Evolutionary conservation across 164 flowering plant species (phyloP).

Genomic region (Vitis rupestris): DNA sequence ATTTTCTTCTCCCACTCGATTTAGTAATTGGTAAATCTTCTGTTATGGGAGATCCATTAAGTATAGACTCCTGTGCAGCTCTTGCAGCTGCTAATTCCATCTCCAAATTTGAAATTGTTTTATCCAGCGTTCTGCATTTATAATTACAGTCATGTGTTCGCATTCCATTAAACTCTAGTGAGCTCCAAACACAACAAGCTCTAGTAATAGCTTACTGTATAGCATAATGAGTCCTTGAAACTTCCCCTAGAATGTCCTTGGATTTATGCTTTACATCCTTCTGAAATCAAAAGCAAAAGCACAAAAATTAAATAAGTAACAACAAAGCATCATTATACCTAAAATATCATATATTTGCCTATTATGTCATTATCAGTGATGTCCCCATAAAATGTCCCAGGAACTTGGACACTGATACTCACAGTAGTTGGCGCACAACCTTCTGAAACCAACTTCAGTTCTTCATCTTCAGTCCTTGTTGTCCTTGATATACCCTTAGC

Average conservation of each 20-base stretch:
- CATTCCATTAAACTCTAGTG: not conserved
- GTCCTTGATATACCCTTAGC: slow-evolving; percentile 47
- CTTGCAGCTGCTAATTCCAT: slow-evolving; percentile 97
- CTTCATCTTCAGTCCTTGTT: slow-evolving; percentile 42
- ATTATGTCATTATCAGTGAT: not conserved
- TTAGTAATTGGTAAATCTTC: slow-evolving; percentile 42
- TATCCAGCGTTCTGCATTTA: slow-evolving; percentile 76
- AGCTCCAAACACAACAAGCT: not conserved
- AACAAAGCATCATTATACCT: not conserved
- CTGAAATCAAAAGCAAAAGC: slow-evolving; percentile 17
- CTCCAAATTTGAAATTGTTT: slow-evolving; percentile 89
- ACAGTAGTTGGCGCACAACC: slow-evolving; percentile 63
- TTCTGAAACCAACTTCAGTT: slow-evolving; percentile 60
- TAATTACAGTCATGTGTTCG: slow-evolving; percentile 4
- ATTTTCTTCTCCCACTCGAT: slow-evolving; percentile 51
- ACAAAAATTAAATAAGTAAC: not conserved
- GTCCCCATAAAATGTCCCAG: not conserved
- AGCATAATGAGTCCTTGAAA: slow-evolving; percentile 69
- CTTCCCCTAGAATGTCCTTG: slow-evolving; percentile 62
- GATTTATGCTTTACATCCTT: slow-evolving; percentile 41
- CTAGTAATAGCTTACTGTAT: slow-evolving; percentile 61
- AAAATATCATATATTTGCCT: not conserved
- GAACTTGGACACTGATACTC: slow-evolving; percentile 31
- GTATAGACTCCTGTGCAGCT: slow-evolving; percentile 83
- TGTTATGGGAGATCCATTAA: slow-evolving; percentile 70